Evolutionary conservation across 2,329 filamentous ascomycete species (phyloP).

Genomic region (Rhynchosporium secalis): DNA sequence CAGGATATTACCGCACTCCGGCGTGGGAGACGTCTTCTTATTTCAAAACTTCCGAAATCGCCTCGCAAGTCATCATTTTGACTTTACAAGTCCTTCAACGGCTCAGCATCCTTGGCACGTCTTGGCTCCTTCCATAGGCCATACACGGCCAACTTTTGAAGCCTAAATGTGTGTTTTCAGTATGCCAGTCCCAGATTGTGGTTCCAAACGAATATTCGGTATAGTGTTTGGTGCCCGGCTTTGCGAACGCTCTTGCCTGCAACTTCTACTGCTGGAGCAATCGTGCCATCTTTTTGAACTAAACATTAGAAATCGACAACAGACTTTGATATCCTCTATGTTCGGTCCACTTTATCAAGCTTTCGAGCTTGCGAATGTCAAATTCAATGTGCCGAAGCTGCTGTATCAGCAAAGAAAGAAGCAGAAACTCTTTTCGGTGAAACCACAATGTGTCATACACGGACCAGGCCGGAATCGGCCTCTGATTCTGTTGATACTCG

Average conservation of each 20-base stretch:
- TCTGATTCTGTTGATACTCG: not conserved
- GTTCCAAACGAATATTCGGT: conserved; percentile 11
- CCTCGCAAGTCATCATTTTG: not conserved
- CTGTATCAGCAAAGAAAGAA: no score
- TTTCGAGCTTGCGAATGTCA: no score
- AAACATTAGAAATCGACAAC: not conserved
- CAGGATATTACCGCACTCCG: no score
- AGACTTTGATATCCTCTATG: not conserved
- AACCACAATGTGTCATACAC: no score
- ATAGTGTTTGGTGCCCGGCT: conserved; percentile 10
- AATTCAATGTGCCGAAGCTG: no score
- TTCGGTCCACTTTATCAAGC: no score
- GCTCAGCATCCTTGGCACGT: conserved; percentile 13
- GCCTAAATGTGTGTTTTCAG: conserved; percentile 11
- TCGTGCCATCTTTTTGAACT: conserved; percentile 2
- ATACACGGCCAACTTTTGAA: conserved; percentile 19
- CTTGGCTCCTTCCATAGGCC: conserved; percentile 10
- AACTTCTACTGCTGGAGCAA: not conserved
- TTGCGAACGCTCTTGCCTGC: conserved; percentile 11
- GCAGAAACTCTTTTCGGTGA: no score
- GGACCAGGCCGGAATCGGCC: no score
- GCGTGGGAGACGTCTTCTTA: no score
- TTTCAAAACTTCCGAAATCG: no score
- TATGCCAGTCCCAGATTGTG: not conserved
- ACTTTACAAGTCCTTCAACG: conserved; percentile 14